phyloP scores from a whole-genome alignment of 2,329 filamentous ascomycete species.

The Torrubiella hemipterigena region DNA sequence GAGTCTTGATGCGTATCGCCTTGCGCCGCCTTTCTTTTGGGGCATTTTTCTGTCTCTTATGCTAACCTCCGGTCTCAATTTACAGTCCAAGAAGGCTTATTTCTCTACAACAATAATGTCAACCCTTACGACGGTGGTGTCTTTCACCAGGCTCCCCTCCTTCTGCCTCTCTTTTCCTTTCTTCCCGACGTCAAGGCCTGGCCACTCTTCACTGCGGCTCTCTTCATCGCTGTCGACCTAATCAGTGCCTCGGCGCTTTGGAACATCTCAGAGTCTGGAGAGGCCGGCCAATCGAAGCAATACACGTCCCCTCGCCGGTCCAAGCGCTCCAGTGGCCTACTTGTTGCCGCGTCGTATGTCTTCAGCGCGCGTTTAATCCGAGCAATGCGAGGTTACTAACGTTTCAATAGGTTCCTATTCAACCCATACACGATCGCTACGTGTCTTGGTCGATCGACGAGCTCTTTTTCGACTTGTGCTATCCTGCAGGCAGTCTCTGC shows the following conservation, averaged over 20 bases:
- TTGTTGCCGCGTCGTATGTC: constrained; percentile 66
- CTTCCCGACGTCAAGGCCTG: constrained; percentile 58
- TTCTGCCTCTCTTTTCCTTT: constrained; percentile 83
- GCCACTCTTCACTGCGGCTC: constrained; percentile 62
- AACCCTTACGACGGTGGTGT: constrained; percentile 94
- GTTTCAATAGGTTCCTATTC: constrained; percentile 61
- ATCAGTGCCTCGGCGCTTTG: constrained; percentile 70
- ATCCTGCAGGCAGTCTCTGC: constrained; percentile 75
- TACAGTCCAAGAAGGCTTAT: constrained; percentile 87
- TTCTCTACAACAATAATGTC: constrained; percentile 90
- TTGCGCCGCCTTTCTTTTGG: not conserved
- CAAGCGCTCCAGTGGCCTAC: constrained; percentile 60
- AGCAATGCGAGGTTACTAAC: constrained; percentile 4
- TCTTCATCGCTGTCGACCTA: constrained; percentile 75
- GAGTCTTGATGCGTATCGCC: too few species aligned
- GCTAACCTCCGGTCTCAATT: constrained; percentile 5
- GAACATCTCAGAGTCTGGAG: constrained; percentile 69
- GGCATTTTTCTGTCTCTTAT: not conserved
- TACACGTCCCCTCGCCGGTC: constrained; percentile 70
- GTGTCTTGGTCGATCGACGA: constrained; percentile 81
- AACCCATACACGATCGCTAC: constrained; percentile 90
- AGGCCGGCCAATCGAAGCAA: constrained; percentile 59
- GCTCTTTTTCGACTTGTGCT: constrained; percentile 77
- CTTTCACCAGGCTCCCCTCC: constrained; percentile 70
- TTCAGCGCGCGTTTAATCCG: not conserved